These are phyloP conservation scores for Phytophthora tentaculata DNA, from an alignment of 352 stramenopile species.

Conservation along the genomic window DNA sequence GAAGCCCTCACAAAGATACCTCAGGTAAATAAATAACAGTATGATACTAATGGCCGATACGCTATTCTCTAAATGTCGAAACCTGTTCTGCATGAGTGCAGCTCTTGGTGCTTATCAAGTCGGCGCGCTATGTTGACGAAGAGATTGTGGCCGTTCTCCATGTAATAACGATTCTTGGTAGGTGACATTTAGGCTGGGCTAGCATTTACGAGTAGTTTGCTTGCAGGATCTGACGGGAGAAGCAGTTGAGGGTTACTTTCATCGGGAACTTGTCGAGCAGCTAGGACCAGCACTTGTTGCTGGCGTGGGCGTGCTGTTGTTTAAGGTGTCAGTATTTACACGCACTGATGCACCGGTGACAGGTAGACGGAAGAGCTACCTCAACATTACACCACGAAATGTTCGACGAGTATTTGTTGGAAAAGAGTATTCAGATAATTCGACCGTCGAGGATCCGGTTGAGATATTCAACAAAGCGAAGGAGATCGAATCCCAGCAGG, in stretches of 20 bases:
- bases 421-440: conserved; percentile 28
- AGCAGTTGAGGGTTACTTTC: conserved; percentile 84
- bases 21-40: conserved; percentile 41
- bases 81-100: conserved; percentile 28
- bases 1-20: conserved; percentile 61
- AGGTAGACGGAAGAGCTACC: conserved; percentile 58
- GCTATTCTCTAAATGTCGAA: background rate
- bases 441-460: conserved; percentile 42
- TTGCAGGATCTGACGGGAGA: conserved; percentile 77
- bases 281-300: conserved; percentile 60
- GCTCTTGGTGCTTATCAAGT: conserved; percentile 82
- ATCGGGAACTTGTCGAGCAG: conserved; percentile 79
- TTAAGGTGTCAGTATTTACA: conserved; percentile 74
- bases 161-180: conserved; percentile 29
- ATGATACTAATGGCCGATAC: background rate
- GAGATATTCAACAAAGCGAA: conserved; percentile 63
- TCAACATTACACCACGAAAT: conserved; percentile 80
- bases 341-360: conserved; percentile 56
- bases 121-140: conserved; percentile 82
- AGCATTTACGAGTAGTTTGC: background rate
- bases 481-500: conserved; percentile 33
- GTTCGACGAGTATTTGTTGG: conserved; percentile 60
- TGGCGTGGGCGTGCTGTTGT: conserved; percentile 61
- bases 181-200: background rate
- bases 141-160: conserved; percentile 82